Evolutionary conservation across 192 early-diverging fungal genomes (phyloP).

Genomic region (Funneliformis geosporum): DNA sequence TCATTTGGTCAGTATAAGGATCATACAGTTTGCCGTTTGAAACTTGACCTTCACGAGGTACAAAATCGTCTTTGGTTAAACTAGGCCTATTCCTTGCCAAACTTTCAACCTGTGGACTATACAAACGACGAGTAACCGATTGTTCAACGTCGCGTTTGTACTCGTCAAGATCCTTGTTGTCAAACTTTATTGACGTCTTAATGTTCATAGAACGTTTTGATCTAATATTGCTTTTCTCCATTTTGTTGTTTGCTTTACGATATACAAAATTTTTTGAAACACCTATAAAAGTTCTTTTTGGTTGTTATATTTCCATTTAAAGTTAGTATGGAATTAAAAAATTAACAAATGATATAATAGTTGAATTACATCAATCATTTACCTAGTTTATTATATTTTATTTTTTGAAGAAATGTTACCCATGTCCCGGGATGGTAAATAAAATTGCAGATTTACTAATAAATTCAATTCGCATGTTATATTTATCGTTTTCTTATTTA

Average conservation of each 20-base stretch:
- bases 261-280: too few species aligned
- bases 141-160: constrained; percentile 5
- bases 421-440: neutral
- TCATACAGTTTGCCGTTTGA: constrained; percentile 15
- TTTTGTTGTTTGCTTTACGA: too few species aligned
- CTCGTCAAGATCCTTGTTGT: constrained; percentile 6
- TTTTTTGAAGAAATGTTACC: neutral
- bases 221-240: too few species aligned
- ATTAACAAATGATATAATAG: too few species aligned
- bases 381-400: too few species aligned
- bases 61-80: neutral
- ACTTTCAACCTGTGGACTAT: neutral
- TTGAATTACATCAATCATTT: too few species aligned
- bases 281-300: too few species aligned
- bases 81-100: neutral
- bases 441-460: neutral
- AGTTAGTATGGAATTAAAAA: too few species aligned
- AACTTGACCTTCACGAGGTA: neutral
- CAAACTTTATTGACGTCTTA: neutral
- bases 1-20: constrained; percentile 14
- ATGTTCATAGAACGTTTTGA: neutral
- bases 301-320: too few species aligned
- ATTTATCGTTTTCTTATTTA: neutral
- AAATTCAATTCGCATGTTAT: neutral
- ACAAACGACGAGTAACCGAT: constrained; percentile 7